A percentile compares a stretch with the other conserved stretches of the same genome.
Evolutionary conservation across 2,329 filamentous ascomycete genomes (phyloP).

Genomic region (Aspergillus oerlinghausenensis): DNA sequence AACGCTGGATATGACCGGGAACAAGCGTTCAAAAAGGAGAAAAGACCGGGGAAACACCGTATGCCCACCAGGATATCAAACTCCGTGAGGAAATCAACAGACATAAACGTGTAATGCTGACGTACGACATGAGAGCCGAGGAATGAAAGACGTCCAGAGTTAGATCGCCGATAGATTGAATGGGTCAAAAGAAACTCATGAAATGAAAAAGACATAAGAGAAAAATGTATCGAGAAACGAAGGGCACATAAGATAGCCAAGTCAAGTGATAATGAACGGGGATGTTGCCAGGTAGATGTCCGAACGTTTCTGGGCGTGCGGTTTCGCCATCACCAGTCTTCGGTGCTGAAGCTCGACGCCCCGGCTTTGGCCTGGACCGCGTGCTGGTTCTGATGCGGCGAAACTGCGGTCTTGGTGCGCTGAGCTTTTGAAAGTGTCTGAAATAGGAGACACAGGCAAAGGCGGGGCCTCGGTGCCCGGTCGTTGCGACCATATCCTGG

Average conservation of each 20-base stretch:
- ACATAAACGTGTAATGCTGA: background rate
- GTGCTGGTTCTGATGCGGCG: slow-evolving; percentile 9
- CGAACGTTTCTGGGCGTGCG: slow-evolving; percentile 11
- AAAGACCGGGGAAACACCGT: background rate
- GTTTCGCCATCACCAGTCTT: slow-evolving; percentile 17
- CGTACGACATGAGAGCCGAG: background rate
- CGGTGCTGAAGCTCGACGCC: slow-evolving; percentile 19
- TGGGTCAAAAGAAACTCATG: background rate
- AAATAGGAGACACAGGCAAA: background rate
- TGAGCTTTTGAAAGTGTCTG: background rate
- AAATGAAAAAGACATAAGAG: background rate
- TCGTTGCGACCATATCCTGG: background rate
- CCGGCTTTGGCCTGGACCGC: slow-evolving; percentile 23
- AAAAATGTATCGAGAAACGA: background rate
- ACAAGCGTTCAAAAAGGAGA: background rate
- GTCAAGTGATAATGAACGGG: slow-evolving; percentile 11
- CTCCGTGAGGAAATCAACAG: background rate
- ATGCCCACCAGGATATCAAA: background rate
- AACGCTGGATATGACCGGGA: background rate
- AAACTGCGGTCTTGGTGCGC: background rate
- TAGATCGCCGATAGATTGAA: background rate
- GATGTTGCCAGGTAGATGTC: slow-evolving; percentile 9
- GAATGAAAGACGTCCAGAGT: background rate
- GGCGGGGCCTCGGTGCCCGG: background rate
- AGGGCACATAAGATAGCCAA: background rate